Base-by-base conservation (phyloP, 352 stramenopile species). In the Aphanomyces astaci region DNA sequence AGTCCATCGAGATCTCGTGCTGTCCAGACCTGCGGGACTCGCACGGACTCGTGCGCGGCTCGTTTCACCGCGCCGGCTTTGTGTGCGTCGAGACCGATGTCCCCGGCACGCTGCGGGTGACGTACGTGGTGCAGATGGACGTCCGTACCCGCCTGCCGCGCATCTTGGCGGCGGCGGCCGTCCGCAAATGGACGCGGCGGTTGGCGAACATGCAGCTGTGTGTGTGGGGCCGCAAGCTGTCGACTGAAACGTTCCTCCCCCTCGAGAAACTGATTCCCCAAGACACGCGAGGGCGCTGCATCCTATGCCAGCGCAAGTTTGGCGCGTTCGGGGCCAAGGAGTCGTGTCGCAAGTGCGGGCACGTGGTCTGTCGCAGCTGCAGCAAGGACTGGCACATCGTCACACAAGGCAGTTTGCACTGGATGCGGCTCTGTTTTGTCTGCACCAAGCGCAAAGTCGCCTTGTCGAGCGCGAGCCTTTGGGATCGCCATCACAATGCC, bases 21-120 rank as follows among this genome's bases (percentile, higher is more conserved):
- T 87, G 80, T 59, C 81, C 79, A 36, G 74, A 77, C 9, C 66
- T 89, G 13, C 73, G 86, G 60, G 76, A 78, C 71, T 75, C 73
- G 17, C 82, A 92, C 56, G 77, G 79, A 9, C 73, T 94, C 66
- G 86, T 94, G 27, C 79, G 86, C 52, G 84, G 81, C 1, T 89
- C 76, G 33, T 76, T 92, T 2, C 89, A 91, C 55, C 84, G 84
- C 7, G 90, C 82, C 1, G 86, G 86, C 7, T 90, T 84, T 63
- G 81, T 92, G 64, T 91, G 89, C 64, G 72, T 89, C 30, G 84
- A 94, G 62, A 57, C 24, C 31, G 31, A 31, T 13, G 3, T 43
- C 3, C 60, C 60, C 11, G 60, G 60, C 28, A 17, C n/a, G n/a
- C 36, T 66, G 7, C 33, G 36, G n/a, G 25, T 48, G 13, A 59